Percentiles rank a stretch among this genome's conserved stretches.
phyloP scores from a whole-genome alignment of 2,329 filamentous ascomycete genomes.

The Hypoxylon sp. region DNA sequence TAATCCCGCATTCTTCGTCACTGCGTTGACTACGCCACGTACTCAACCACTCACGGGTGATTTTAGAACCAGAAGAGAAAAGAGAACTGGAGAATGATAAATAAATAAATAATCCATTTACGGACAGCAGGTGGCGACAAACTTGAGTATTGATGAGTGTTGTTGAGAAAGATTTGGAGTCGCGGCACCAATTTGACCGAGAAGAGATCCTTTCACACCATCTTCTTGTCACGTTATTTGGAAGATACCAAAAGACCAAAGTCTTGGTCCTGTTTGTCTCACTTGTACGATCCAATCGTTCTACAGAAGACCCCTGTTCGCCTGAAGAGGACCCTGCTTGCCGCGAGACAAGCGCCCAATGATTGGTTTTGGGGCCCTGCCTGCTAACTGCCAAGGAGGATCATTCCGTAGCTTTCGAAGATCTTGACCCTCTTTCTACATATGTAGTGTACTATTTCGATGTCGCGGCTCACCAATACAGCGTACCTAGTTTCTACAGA shows the following conservation, averaged over 20 bases:
- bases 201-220: conserved; percentile 50
- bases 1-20: conserved; percentile 39
- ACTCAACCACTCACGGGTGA: conserved; percentile 23
- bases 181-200: conserved; percentile 40
- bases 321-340: conserved; percentile 51
- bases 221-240: conserved; percentile 53
- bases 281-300: conserved; percentile 50
- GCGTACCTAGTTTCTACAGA: conserved; percentile 29
- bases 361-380: conserved; percentile 51
- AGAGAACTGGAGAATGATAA: conserved; percentile 5
- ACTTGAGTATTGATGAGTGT: conserved; percentile 22
- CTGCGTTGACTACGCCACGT: conserved; percentile 39
- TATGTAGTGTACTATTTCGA: conserved; percentile 14
- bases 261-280: conserved; percentile 46
- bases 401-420: conserved; percentile 46
- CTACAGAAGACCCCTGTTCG: conserved; percentile 51
- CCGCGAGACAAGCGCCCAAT: conserved; percentile 48
- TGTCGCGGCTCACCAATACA: conserved; percentile 37
- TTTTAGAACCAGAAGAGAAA: conserved; percentile 18
- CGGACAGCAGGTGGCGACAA: conserved; percentile 18
- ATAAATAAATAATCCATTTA: conserved; percentile 16
- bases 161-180: conserved; percentile 27
- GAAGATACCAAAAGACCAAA: conserved; percentile 42
- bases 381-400: conserved; percentile 45
- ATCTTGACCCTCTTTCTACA: conserved; percentile 35